Evolutionary conservation across 2,329 filamentous ascomycete genomes (phyloP), one percentile per base, ranked within the genome.

Genomic region (Bipolaris cookei): DNA sequence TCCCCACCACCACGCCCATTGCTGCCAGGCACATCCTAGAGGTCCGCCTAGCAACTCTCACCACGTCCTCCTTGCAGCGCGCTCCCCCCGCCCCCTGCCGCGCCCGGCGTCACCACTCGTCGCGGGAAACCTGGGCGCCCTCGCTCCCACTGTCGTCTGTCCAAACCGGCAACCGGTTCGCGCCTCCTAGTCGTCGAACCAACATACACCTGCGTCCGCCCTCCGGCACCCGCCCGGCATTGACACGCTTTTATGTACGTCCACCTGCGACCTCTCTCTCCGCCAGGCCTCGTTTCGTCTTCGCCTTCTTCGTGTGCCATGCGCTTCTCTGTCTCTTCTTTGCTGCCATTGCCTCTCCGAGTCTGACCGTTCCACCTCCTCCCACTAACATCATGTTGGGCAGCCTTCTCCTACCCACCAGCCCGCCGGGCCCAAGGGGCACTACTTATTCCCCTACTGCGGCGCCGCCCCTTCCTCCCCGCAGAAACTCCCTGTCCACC

Each of bases 241-340:
- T 61, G 63, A 43, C 32, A 64, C 66, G 58, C 50, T 63, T 60
- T 38, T 59, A 76, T 75, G 74, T 76, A 76, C 64, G 74, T 76
- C 58, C 54, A 69, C 32, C 43, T 71, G 54, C 63, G 66, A 49
- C 68, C 64, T 47, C 63, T 39, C 63, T 68, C 67, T 23, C 61
- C 63, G 57, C 60, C 67, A 64, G 70, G 65, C 51, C 58, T 61
- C 58, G 57, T 62, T 41, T 54, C 53, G 63, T 56, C 47, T 54
- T 58, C 47, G 60, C 54, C 53, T 57, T 62, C 56, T 47, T 56
- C 51, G 1, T 52, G 55, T 65, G 52, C 51, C 43, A 42, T 58
- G 44, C 43, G 51, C 47, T 35, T 34, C 16, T 50, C 18, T 39
- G 18, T 18, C 21, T 16, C 37, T 39, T 39, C 38, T 42, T 42